These are phyloP conservation scores for Dillenia suffruticosa DNA, from an alignment of 164 flowering plant genomes.

Conservation along the genomic window DNA sequence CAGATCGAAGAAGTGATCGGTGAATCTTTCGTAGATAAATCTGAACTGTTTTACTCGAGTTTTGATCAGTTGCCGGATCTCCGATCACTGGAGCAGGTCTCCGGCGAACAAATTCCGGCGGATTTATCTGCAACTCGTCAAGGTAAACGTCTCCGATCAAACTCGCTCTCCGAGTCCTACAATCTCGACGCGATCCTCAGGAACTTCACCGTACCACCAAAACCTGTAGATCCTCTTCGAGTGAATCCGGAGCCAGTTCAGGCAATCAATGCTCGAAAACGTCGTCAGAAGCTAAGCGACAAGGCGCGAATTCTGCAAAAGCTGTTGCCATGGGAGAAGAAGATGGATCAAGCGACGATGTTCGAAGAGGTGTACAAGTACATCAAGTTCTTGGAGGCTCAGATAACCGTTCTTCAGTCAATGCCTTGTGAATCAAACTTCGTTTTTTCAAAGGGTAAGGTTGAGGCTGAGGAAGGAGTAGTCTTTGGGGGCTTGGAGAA, in stretches of 20 bases:
- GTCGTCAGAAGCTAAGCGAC: slow-evolving; percentile 45
- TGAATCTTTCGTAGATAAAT: too few species aligned
- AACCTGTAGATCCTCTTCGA: not conserved
- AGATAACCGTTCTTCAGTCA: slow-evolving; percentile 41
- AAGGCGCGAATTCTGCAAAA: slow-evolving; percentile 36
- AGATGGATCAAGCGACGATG: slow-evolving; percentile 58
- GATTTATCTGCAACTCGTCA: slow-evolving; percentile 1
- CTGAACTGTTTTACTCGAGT: not conserved
- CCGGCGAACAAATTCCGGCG: not conserved
- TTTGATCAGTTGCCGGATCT: slow-evolving; percentile 17
- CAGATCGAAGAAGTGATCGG: too few species aligned
- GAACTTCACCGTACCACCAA: not conserved
- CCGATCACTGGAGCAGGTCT: slow-evolving; percentile 12
- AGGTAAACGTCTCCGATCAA: slow-evolving; percentile 10
- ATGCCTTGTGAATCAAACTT: slow-evolving; percentile 47
- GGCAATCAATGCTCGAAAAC: slow-evolving; percentile 16
- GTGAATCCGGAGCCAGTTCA: slow-evolving; percentile 8
- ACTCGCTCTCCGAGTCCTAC: slow-evolving; percentile 6
- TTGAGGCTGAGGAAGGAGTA: not conserved
- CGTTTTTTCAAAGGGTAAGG: not conserved
- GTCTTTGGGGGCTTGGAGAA: slow-evolving; percentile 24
- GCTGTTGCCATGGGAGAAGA: slow-evolving; percentile 62
- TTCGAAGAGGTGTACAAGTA: slow-evolving; percentile 72
- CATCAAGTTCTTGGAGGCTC: slow-evolving; percentile 63
- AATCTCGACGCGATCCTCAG: slow-evolving; percentile 17